A percentile compares a stretch with the other conserved stretches of the same genome.
phyloP scores from a whole-genome alignment of 345 rosid genomes.

The Populus pruinosa region DNA sequence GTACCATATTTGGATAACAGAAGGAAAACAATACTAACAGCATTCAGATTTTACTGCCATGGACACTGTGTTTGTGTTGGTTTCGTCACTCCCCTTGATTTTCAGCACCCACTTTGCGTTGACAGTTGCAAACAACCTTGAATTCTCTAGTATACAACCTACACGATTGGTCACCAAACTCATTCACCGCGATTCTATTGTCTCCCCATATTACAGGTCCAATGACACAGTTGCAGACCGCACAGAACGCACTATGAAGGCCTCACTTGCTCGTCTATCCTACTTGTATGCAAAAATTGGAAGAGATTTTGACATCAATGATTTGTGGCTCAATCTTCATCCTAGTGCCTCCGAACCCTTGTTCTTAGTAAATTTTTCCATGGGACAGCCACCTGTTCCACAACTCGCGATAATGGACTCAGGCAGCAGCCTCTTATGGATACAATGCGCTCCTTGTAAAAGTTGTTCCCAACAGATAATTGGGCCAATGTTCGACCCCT shows the following conservation, averaged over 20 bases:
- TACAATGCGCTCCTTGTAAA: constrained; percentile 48
- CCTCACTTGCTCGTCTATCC: constrained; percentile 28
- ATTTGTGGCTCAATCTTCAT: constrained; percentile 31
- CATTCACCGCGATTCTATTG: constrained; percentile 34
- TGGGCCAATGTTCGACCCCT: constrained; percentile 39
- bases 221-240: constrained; percentile 20
- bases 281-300: constrained; percentile 23
- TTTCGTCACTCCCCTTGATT: neutral
- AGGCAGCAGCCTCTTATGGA: constrained; percentile 62
- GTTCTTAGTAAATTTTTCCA: constrained; percentile 44
- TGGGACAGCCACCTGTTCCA: constrained; percentile 57
- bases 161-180: constrained; percentile 12
- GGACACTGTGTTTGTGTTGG: neutral
- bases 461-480: constrained; percentile 21
- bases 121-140: neutral
- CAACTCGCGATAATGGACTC: constrained; percentile 55
- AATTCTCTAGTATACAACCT: neutral
- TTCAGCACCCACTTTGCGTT: neutral
- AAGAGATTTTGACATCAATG: constrained; percentile 8
- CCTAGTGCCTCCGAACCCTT: constrained; percentile 14
- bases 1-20: neutral
- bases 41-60: neutral
- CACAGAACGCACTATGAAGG: constrained; percentile 16
- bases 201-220: constrained; percentile 25
- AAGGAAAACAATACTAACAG: neutral